These are phyloP conservation scores for Fusarium temperatum DNA, from an alignment of 2,329 filamentous ascomycete genomes.

Conservation along the genomic window DNA sequence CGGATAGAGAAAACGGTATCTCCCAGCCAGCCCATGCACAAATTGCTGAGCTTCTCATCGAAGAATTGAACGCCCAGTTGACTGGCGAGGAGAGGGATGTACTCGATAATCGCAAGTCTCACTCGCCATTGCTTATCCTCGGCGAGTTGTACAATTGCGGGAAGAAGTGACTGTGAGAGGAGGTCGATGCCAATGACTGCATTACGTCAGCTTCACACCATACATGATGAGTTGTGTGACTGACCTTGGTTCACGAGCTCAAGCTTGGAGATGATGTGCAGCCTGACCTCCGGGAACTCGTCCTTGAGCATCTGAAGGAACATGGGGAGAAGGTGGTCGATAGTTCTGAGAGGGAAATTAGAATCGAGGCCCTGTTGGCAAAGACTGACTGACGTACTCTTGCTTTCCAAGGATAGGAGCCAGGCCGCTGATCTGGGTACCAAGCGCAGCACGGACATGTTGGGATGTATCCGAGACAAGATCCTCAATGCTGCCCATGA, in stretches of 20 bases:
- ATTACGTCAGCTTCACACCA: conserved; percentile 31
- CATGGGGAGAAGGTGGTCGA: conserved; percentile 96
- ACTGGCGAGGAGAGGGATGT: conserved; percentile 94
- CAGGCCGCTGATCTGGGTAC: conserved; percentile 95
- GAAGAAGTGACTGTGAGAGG: conserved; percentile 93
- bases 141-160: conserved; percentile 95
- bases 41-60: conserved; percentile 91
- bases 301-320: conserved; percentile 99
- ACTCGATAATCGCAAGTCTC: conserved; percentile 97
- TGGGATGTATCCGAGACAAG: conserved; percentile 96
- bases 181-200: conserved; percentile 96
- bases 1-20: conserved; percentile 99
- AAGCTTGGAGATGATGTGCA: conserved; percentile 99
- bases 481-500: conserved; percentile 96
- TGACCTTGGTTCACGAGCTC: conserved; percentile 95
- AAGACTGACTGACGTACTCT: conserved; percentile 70
- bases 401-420: conserved; percentile 98
- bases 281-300: conserved; percentile 95
- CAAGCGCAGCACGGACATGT: conserved; percentile 93
- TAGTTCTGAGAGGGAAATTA: conserved; percentile 70
- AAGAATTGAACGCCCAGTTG: conserved; percentile 98
- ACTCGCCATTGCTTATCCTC: conserved; percentile 99
- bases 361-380: not conserved
- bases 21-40: conserved; percentile 99
- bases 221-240: conserved; percentile 18